A percentile compares a stretch with the other conserved stretches of the same genome.
Conservation (phyloP, 192 early-diverging fungal species). For the Linnemannia zychae region DNA sequence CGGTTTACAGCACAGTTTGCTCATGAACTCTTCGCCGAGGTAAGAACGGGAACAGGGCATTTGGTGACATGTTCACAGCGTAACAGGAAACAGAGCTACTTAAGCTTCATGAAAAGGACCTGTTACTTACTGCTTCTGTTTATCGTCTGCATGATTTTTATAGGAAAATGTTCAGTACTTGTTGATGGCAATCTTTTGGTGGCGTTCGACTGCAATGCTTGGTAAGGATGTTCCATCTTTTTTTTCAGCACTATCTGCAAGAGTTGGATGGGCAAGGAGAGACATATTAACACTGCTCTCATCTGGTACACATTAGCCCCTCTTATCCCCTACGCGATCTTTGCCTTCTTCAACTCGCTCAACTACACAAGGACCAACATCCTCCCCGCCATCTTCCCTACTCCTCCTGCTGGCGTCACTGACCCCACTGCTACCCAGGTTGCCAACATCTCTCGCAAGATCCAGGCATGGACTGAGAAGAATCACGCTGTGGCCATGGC, state of each 20-base stretch:
- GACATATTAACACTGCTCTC: neutral
- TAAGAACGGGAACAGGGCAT: neutral
- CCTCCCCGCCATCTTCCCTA: slow-evolving; percentile 76
- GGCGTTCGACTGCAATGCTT: slow-evolving; percentile 71
- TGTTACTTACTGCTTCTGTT: neutral
- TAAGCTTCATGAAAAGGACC: neutral
- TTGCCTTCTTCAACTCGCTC: slow-evolving; percentile 83
- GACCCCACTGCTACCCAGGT: slow-evolving; percentile 46
- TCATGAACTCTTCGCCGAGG: slow-evolving; percentile 64
- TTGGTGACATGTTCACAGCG: neutral
- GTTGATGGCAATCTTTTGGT: slow-evolving; percentile 79
- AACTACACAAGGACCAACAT: slow-evolving; percentile 80
- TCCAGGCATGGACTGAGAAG: slow-evolving; percentile 66
- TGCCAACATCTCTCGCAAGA: slow-evolving; percentile 60
- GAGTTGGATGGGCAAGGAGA: neutral
- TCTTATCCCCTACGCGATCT: slow-evolving; percentile 79
- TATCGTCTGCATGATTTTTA: neutral
- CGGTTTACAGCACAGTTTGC: slow-evolving; percentile 70
- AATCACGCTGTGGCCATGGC: slow-evolving; percentile 76
- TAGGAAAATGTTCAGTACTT: slow-evolving; percentile 88
- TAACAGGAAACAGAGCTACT: neutral
- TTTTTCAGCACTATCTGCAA: no score
- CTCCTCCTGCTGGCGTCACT: slow-evolving; percentile 19
- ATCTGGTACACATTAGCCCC: slow-evolving; percentile 64
- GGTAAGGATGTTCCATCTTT: slow-evolving; percentile 58